A percentile compares a stretch with the other conserved stretches of the same genome.
phyloP scores from a whole-genome alignment of 495 filamentous ascomycete genomes.

The Neurospora sp. region DNA sequence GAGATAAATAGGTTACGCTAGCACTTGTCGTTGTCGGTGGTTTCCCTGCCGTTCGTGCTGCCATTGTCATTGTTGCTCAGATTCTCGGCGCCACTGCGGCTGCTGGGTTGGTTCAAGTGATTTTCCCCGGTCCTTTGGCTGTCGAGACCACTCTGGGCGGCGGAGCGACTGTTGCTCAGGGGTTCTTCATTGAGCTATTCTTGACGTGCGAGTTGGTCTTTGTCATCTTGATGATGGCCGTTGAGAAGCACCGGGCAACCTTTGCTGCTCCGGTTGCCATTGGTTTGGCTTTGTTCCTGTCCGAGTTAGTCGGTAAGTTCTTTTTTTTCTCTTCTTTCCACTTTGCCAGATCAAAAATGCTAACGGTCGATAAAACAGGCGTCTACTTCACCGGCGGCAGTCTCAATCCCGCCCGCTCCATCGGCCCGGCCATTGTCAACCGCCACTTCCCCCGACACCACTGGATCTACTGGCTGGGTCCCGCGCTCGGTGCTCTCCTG shows the following conservation, averaged over 20 bases:
- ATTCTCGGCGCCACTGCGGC: conserved; percentile 50
- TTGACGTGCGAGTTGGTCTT: conserved; percentile 69
- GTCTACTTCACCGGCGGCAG: conserved; percentile 51
- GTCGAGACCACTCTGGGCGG: conserved; percentile 52
- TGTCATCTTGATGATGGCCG: conserved; percentile 71
- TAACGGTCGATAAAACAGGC: conserved; percentile 17
- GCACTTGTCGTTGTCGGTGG: conserved; percentile 48
- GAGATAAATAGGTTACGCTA: conserved; percentile 34
- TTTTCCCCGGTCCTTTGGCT: conserved; percentile 53
- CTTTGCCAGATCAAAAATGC: not conserved
- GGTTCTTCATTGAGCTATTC: conserved; percentile 70
- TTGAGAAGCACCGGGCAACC: conserved; percentile 72
- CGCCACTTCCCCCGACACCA: conserved; percentile 52
- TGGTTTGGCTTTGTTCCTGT: conserved; percentile 61
- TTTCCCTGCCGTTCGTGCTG: conserved; percentile 36
- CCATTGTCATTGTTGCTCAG: conserved; percentile 45
- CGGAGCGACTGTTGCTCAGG: conserved; percentile 47
- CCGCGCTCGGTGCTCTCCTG: conserved; percentile 44
- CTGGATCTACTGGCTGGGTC: conserved; percentile 63
- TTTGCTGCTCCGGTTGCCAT: conserved; percentile 72
- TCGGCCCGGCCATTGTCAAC: conserved; percentile 48
- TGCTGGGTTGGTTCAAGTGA: conserved; percentile 41
- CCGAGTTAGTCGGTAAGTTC: conserved; percentile 48
- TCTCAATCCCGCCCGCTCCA: conserved; percentile 49
- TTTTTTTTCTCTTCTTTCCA: not conserved